Base-by-base conservation (phyloP, 768 basidiomycete genomes). In the Collybiopsis luxurians region DNA sequence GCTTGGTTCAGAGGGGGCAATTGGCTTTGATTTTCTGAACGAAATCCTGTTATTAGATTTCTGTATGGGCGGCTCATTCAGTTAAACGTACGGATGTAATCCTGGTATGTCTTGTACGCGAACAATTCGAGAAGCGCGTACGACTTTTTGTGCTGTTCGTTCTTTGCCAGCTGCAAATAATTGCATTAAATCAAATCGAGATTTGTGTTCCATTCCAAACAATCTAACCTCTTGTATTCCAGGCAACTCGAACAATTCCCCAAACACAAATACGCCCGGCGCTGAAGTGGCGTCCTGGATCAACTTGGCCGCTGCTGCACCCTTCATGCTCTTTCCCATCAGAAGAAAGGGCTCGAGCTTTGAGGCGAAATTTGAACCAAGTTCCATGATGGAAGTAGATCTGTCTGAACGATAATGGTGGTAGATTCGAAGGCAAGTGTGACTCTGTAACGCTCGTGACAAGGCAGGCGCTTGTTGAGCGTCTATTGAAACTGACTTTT, bases 271-370 rank as follows among this genome's bases (percentile, higher is more conserved):
- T 45, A 97, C 90, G 10, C 94, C 95, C 15, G 88, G 86, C 0
- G 95, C 92, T 43, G 90, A 82, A 24, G 89, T 94, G 54, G 87
- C 95, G 66, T 97, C 89, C 64, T 85, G 80, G 28, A 95, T 74
- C 55, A 95, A 82, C 67, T 95, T 95, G 5, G 92, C 95, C 0
- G 95, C 94, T 0, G 90, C 92, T 0, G 93, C 93, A 1, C 96
- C 96, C 66, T 92, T 95, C 10, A 90, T 83, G 0, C 91, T 90
- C 68, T 95, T 95, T 3, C 89, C 92, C 74, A 98, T 92, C 58
- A 98, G 82, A 42, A 97, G 70, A 71, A 90, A 97, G 0, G 94
- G 93, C 73, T 98, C 95, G 11, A 94, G 79, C 63, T 88, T 91
- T 15, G 84, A 75, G 4, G 82, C 69, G 54, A 84, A 84, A 66